These are phyloP conservation scores for Prunus campanulata DNA, from an alignment of 306 rosid genomes.

Conservation along the genomic window DNA sequence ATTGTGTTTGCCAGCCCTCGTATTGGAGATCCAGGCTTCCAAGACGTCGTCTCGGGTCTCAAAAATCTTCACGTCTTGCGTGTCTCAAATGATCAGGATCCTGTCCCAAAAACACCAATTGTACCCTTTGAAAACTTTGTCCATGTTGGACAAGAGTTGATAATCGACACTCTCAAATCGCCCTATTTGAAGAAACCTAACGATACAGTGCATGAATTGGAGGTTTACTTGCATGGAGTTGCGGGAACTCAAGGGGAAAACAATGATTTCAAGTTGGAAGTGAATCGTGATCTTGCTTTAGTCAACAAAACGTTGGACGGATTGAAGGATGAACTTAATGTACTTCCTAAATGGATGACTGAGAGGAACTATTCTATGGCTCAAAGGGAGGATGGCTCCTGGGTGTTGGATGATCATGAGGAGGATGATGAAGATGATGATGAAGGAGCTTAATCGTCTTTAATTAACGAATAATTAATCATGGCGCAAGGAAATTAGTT, in stretches of 20 bases:
- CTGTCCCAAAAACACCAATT: background rate
- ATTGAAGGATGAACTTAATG: constrained; percentile 4
- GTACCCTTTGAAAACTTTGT: background rate
- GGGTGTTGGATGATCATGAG: constrained; percentile 20
- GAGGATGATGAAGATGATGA: background rate
- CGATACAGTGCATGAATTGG: background rate
- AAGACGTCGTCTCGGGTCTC: background rate
- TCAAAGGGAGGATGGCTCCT: constrained; percentile 11
- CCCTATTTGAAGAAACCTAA: background rate
- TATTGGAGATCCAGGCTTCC: background rate
- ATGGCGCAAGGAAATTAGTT: no score
- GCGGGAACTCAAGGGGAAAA: background rate
- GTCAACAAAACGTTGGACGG: constrained; percentile 10
- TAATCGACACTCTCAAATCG: background rate
- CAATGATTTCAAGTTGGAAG: background rate
- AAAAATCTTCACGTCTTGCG: constrained; percentile 5
- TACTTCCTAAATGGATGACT: constrained; percentile 1
- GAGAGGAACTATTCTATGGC: constrained; percentile 19
- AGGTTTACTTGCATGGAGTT: constrained; percentile 14
- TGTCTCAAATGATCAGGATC: background rate
- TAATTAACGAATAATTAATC: no score
- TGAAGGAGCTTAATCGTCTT: no score
- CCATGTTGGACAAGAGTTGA: constrained; percentile 8
- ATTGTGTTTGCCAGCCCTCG: constrained; percentile 3
- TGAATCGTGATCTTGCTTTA: constrained; percentile 3